Evolutionary conservation across 805 yeast genomes (phyloP).

Genomic region (Starmerella vaccinii): DNA sequence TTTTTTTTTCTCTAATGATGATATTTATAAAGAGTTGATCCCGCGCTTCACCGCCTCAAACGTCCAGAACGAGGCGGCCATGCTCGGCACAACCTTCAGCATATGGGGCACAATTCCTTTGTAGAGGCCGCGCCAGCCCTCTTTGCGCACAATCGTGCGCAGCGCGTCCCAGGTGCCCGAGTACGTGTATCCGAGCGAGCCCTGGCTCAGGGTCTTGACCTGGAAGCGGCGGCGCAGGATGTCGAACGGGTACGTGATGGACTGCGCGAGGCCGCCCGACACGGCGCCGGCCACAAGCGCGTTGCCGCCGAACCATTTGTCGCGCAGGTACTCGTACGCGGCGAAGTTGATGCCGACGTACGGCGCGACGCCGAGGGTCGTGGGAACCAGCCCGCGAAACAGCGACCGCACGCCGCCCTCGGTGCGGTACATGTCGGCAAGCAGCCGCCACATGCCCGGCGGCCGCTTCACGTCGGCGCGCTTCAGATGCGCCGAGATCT

Average conservation of each 20-base stretch:
- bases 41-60: slow-evolving; percentile 59
- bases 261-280: slow-evolving; percentile 83
- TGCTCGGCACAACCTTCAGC: slow-evolving; percentile 84
- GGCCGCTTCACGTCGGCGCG: slow-evolving; percentile 35
- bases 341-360: slow-evolving; percentile 90
- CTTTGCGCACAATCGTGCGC: slow-evolving; percentile 52
- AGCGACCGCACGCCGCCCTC: slow-evolving; percentile 79
- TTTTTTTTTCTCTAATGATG: too few relatives aligned
- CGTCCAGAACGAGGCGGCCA: slow-evolving; percentile 92
- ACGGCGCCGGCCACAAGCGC: slow-evolving; percentile 72
- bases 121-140: slow-evolving; percentile 72
- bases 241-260: slow-evolving; percentile 84
- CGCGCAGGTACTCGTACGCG: slow-evolving; percentile 72
- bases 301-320: slow-evolving; percentile 34
- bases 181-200: slow-evolving; percentile 72
- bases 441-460: slow-evolving; percentile 59
- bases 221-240: slow-evolving; percentile 81
- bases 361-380: slow-evolving; percentile 89
- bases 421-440: slow-evolving; percentile 47
- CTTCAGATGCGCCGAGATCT: slow-evolving; percentile 27
- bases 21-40: slow-evolving; percentile 8
- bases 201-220: slow-evolving; percentile 60
- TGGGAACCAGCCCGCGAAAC: slow-evolving; percentile 82
- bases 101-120: slow-evolving; percentile 58
- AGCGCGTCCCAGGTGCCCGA: slow-evolving; percentile 68